Evolutionary conservation across 192 early-diverging fungal species (phyloP).

Genomic region (Mortierella hygrophila): DNA sequence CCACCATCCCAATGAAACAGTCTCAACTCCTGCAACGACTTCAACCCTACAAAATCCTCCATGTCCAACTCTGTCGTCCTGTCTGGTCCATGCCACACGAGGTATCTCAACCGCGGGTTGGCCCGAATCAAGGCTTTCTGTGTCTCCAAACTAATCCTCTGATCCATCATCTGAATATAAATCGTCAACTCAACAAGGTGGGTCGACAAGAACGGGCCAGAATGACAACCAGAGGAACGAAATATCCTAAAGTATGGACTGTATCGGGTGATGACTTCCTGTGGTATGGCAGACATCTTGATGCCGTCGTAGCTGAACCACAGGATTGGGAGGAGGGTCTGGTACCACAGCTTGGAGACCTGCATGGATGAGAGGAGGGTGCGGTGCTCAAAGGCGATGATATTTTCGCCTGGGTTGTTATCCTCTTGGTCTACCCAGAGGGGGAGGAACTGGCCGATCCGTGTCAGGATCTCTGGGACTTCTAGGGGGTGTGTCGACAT

Average conservation of each 20-base stretch:
- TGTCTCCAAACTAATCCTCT: neutral
- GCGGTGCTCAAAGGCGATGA: neutral
- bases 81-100: neutral
- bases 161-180: neutral
- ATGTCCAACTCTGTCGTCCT: neutral
- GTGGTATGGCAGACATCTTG: neutral
- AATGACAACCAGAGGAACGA: neutral
- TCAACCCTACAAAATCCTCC: neutral
- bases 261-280: neutral
- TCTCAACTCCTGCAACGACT: neutral
- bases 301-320: neutral
- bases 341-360: neutral
- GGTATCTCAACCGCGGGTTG: neutral
- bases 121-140: neutral
- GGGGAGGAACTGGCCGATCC: neutral
- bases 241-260: neutral
- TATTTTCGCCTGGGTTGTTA: neutral
- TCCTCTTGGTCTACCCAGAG: neutral
- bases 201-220: neutral
- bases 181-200: neutral
- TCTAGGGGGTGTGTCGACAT: neutral
- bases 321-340: neutral
- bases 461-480: neutral
- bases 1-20: neutral
- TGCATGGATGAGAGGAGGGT: neutral